Conservation (phyloP, 306 rosid genomes). For the Lotus japonicus region DNA sequence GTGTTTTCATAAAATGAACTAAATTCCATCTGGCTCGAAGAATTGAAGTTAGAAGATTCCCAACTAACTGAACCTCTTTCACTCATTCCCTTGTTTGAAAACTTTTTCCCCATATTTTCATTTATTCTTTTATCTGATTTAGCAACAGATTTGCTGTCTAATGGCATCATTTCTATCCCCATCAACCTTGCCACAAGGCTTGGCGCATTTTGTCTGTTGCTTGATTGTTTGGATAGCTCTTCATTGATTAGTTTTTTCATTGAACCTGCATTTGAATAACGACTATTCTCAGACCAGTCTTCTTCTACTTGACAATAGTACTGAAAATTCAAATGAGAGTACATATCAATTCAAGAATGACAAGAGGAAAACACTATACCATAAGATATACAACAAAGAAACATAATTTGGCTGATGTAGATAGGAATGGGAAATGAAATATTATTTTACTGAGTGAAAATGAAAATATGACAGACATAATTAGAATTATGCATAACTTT, state of each 20-base stretch:
- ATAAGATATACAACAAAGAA: background rate
- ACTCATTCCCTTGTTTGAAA: conserved; percentile 44
- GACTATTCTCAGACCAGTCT: conserved; percentile 40
- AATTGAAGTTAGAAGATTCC: conserved; percentile 42
- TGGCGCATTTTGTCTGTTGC: conserved; percentile 56
- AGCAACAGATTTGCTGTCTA: conserved; percentile 43
- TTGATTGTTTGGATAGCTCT: conserved; percentile 63
- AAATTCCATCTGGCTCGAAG: conserved; percentile 45
- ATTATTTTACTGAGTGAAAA: background rate
- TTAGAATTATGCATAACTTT: background rate
- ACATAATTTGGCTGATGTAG: background rate
- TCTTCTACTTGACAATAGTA: conserved; percentile 50
- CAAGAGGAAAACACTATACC: background rate
- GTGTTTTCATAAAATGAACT: conserved; percentile 33
- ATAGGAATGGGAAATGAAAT: background rate
- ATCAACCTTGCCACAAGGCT: conserved; percentile 95
- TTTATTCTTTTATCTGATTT: conserved; percentile 40
- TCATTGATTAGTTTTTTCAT: conserved; percentile 82
- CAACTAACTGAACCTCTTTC: conserved; percentile 43
- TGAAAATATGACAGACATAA: background rate
- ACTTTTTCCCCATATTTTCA: conserved; percentile 38
- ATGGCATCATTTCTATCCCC: conserved; percentile 79
- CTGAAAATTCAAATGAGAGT: conserved; percentile 33
- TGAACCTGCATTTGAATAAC: conserved; percentile 53
- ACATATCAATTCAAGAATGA: conserved; percentile 16